Conservation (phyloP, 139 green algal genomes). For the Coelastrella sp. region DNA sequence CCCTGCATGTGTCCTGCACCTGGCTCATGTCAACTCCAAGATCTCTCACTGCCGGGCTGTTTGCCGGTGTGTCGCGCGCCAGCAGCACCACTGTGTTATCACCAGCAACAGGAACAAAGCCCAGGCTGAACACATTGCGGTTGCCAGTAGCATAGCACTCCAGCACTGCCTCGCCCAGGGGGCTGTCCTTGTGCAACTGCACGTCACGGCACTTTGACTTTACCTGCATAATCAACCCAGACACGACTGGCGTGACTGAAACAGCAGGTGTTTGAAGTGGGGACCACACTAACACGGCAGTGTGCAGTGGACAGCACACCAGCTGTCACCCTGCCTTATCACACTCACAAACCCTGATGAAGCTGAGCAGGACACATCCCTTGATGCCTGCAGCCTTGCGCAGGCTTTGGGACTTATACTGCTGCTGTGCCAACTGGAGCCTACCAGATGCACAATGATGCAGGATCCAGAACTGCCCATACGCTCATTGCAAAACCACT, state of each 20-base stretch:
- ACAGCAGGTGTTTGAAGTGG: background rate
- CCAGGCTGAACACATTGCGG: constrained; percentile 96
- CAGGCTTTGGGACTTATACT: background rate
- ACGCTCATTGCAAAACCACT: constrained; percentile 96
- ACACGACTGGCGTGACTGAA: too few species aligned
- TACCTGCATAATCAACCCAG: constrained; percentile 53
- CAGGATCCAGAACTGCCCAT: constrained; percentile 80
- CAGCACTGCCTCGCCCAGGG: constrained; percentile 93
- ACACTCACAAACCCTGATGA: too few species aligned
- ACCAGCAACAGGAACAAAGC: constrained; percentile 89
- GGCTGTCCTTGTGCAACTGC: constrained; percentile 91
- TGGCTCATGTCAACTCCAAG: constrained; percentile 65
- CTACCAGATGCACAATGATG: constrained; percentile 90
- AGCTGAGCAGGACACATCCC: too few species aligned
- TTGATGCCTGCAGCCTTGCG: background rate
- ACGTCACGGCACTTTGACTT: constrained; percentile 79
- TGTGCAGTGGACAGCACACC: too few species aligned
- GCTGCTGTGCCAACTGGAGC: background rate
- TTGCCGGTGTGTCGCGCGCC: constrained; percentile 82
- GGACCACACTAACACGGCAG: background rate
- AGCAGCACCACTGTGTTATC: constrained; percentile 95
- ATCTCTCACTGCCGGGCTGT: constrained; percentile 73
- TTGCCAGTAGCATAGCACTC: constrained; percentile 96
- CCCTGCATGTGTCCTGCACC: background rate
- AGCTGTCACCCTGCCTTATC: too few species aligned